Evolutionary conservation across 1,139 yeast species (phyloP).

Genomic region (Lodderomyces parapsilosis): DNA sequence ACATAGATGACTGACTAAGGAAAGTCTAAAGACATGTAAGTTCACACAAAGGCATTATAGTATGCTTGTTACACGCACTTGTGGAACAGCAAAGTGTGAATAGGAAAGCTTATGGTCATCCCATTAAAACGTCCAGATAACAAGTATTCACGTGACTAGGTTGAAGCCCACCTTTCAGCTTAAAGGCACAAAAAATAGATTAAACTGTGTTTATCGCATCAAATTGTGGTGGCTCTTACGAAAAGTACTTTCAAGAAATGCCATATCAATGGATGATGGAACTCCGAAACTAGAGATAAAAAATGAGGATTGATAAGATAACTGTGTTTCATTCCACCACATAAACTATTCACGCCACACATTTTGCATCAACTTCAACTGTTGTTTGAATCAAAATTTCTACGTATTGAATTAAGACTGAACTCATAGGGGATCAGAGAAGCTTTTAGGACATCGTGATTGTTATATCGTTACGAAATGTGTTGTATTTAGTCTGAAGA

Average conservation of each 20-base stretch:
- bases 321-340: neutral
- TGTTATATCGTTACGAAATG: no score
- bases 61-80: neutral
- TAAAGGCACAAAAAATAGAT: neutral
- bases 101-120: no score
- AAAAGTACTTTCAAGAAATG: no score
- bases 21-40: no score
- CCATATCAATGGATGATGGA: neutral
- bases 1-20: no score
- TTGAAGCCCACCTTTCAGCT: no score
- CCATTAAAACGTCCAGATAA: no score
- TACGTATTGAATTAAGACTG: no score
- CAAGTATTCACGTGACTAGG: neutral
- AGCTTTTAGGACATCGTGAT: no score
- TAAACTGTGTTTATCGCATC: neutral
- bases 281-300: neutral
- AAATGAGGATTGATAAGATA: neutral
- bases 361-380: no score
- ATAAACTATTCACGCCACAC: neutral
- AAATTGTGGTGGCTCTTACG: neutral
- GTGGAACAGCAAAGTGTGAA: neutral
- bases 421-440: no score
- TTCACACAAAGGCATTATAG: no score
- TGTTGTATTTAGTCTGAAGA: neutral
- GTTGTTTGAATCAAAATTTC: neutral